phyloP scores from a whole-genome alignment of 2,329 filamentous ascomycete species.

The Macrophomina pseudophaseolina region DNA sequence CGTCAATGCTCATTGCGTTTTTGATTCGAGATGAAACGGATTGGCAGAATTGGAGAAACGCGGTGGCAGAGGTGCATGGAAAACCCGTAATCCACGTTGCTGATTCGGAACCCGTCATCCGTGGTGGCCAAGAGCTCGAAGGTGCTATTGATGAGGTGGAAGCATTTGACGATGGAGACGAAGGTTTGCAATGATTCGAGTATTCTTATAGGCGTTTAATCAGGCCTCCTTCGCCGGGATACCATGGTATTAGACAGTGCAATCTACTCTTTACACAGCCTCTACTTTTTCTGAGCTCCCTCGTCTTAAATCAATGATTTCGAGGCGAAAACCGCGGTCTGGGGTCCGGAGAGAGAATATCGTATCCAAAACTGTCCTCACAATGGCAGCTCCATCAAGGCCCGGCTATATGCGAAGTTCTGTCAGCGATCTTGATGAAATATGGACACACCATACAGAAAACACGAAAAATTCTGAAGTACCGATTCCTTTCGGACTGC shows the following conservation, averaged over 20 bases:
- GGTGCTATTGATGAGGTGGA: conserved; percentile 89
- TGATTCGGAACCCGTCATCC: conserved; percentile 66
- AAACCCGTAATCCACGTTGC: conserved; percentile 88
- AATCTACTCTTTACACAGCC: neutral
- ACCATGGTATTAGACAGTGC: conserved; percentile 16
- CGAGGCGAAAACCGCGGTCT: too few relatives aligned
- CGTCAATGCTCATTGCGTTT: conserved; percentile 96
- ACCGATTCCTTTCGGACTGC: conserved; percentile 43
- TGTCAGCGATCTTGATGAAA: neutral
- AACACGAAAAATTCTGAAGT: conserved; percentile 15
- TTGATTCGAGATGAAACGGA: conserved; percentile 82
- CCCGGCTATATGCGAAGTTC: too few relatives aligned
- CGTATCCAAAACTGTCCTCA: too few relatives aligned
- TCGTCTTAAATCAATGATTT: too few relatives aligned
- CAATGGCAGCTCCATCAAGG: too few relatives aligned
- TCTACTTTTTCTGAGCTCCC: too few relatives aligned
- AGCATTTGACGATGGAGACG: conserved; percentile 75
- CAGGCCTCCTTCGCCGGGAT: conserved; percentile 8
- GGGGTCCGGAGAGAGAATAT: too few relatives aligned
- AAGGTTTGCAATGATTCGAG: conserved; percentile 31
- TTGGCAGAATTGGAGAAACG: conserved; percentile 80
- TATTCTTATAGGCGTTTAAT: neutral
- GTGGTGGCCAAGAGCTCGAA: conserved; percentile 62
- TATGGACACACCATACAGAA: neutral
- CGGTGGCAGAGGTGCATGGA: conserved; percentile 71